These are phyloP conservation scores for Zoysia matrella DNA, from an alignment of 202 grass and related monocot species.

Conservation along the genomic window DNA sequence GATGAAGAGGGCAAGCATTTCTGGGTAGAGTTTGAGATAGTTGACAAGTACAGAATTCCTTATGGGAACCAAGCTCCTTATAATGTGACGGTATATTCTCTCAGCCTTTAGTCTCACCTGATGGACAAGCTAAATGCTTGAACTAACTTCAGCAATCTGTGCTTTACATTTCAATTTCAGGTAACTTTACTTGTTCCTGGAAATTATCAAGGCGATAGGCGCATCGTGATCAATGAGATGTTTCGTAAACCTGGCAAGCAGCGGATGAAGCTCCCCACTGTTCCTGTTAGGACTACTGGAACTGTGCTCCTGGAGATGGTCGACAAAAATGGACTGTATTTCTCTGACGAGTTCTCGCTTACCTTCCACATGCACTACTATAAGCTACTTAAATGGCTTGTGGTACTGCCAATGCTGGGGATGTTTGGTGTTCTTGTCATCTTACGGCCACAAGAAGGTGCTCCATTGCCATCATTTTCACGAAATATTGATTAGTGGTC, in stretches of 20 bases:
- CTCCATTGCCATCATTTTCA: constrained; percentile 89
- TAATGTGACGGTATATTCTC: constrained; percentile 80
- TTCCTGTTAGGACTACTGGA: constrained; percentile 88
- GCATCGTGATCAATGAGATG: constrained; percentile 59
- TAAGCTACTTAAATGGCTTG: constrained; percentile 95
- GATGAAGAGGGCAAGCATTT: constrained; percentile 96
- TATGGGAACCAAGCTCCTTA: constrained; percentile 91
- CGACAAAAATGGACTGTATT: constrained; percentile 88
- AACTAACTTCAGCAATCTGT: constrained; percentile 12
- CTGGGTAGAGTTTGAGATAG: constrained; percentile 85
- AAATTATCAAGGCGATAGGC: constrained; percentile 94
- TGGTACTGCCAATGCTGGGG: constrained; percentile 86
- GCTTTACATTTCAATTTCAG: constrained; percentile 57
- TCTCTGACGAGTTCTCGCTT: constrained; percentile 92
- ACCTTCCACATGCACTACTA: constrained; percentile 98
- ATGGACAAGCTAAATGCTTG: constrained; percentile 22
- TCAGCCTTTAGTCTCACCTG: constrained; percentile 6
- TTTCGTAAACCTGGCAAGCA: constrained; percentile 74
- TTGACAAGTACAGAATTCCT: constrained; percentile 83
- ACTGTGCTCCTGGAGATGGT: constrained; percentile 86
- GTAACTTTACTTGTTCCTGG: constrained; percentile 90
- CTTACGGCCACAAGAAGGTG: constrained; percentile 79
- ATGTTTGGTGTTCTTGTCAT: constrained; percentile 94
- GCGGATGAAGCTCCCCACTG: constrained; percentile 84
- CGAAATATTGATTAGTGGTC: constrained; percentile 72